Percentiles rank a stretch among this genome's conserved stretches.
These are phyloP conservation scores for Jaapia argillacea DNA, from an alignment of 768 basidiomycete species.

Conservation along the genomic window DNA sequence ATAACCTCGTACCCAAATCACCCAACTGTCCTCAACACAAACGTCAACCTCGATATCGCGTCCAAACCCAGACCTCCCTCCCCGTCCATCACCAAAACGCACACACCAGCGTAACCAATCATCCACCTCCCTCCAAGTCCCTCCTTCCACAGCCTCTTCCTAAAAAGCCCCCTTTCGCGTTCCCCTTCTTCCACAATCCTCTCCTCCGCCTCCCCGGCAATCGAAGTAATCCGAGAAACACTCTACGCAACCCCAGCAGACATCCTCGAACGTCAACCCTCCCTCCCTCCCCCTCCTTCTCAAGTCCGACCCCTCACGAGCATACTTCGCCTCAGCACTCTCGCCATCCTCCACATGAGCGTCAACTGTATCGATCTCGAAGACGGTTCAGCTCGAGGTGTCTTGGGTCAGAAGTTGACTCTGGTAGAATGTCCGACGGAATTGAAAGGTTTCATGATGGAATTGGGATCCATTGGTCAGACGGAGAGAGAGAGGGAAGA, in stretches of 20 bases:
- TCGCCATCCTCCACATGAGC: slow-evolving; percentile 66
- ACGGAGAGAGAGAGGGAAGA: slow-evolving; percentile 37
- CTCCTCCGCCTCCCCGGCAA: slow-evolving; percentile 42
- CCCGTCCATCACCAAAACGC: slow-evolving; percentile 21
- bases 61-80: slow-evolving; percentile 11
- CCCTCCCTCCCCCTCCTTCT: too few relatives aligned
- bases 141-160: too few relatives aligned
- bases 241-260: slow-evolving; percentile 77
- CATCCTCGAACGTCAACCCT: slow-evolving; percentile 43
- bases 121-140: too few relatives aligned
- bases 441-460: slow-evolving; percentile 59
- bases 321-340: slow-evolving; percentile 67
- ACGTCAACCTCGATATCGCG: too few relatives aligned
- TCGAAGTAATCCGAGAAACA: slow-evolving; percentile 78
- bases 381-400: too few relatives aligned
- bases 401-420: too few relatives aligned
- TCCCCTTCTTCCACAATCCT: slow-evolving; percentile 25
- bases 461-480: slow-evolving; percentile 45
- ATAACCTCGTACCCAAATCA: slow-evolving; percentile 11
- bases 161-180: too few relatives aligned
- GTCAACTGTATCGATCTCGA: too few relatives aligned
- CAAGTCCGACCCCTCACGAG: slow-evolving; percentile 56
- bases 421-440: slow-evolving; percentile 49
- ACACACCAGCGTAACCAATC: slow-evolving; percentile 24
- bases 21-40: slow-evolving; percentile 13